These are phyloP conservation scores for Drechslerella coelobrocha DNA, from an alignment of 2,329 filamentous ascomycete genomes.

Conservation along the genomic window DNA sequence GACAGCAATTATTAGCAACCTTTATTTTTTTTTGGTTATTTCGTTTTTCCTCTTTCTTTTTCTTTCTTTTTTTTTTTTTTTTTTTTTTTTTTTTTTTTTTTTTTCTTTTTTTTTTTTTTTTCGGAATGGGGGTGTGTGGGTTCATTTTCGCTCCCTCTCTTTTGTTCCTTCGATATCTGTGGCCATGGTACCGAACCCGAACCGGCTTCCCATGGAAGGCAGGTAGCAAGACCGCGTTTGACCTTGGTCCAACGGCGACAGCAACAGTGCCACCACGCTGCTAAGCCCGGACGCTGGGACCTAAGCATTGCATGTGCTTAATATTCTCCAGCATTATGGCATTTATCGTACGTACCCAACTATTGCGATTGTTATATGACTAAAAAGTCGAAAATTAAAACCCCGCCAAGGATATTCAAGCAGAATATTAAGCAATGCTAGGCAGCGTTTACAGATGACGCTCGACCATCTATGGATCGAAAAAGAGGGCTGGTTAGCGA, in stretches of 20 bases:
- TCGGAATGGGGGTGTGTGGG: constrained; percentile 32
- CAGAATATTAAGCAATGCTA: constrained; percentile 17
- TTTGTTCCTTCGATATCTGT: constrained; percentile 39
- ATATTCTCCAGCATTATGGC: too few relatives aligned
- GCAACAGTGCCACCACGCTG: constrained; percentile 48
- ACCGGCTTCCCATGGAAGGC: constrained; percentile 50
- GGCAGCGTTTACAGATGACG: constrained; percentile 40
- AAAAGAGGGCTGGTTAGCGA: constrained; percentile 25
- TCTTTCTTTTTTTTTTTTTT: not conserved
- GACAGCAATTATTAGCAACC: constrained; percentile 15
- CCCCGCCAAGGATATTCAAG: constrained; percentile 20
- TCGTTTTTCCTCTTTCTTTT: too few relatives aligned
- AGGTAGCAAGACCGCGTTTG: constrained; percentile 46
- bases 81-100: not conserved
- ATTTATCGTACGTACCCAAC: too few relatives aligned
- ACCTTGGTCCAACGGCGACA: constrained; percentile 43
- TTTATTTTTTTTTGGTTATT: too few relatives aligned
- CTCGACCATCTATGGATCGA: constrained; percentile 34
- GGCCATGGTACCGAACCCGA: constrained; percentile 47
- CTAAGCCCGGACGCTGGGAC: constrained; percentile 2
- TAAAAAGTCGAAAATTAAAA: too few relatives aligned
- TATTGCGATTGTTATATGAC: too few relatives aligned
- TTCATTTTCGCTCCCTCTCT: constrained; percentile 15
- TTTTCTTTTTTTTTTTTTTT: constrained; percentile 13
- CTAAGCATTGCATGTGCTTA: not conserved